These are phyloP conservation scores for Wickerhamiella lipophila DNA, from an alignment of 805 yeast genomes.

Conservation along the genomic window DNA sequence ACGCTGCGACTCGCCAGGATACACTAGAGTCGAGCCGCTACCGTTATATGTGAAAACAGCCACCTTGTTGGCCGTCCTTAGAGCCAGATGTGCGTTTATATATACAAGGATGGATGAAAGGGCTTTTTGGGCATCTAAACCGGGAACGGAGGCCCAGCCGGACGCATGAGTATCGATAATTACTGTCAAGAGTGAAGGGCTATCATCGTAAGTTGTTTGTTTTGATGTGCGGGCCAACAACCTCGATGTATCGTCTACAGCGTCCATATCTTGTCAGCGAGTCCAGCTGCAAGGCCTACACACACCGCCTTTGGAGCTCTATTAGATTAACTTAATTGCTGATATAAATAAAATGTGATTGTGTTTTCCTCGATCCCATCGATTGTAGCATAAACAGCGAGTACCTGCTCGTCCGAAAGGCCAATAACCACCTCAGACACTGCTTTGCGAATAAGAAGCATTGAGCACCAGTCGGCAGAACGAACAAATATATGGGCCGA, in stretches of 20 bases:
- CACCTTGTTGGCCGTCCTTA: slow-evolving; percentile 72
- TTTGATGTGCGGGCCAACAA: slow-evolving; percentile 13
- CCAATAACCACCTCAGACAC: slow-evolving; percentile 2
- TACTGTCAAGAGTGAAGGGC: slow-evolving; percentile 69
- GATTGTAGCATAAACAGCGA: slow-evolving; percentile 1
- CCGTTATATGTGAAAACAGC: slow-evolving; percentile 69
- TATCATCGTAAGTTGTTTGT: slow-evolving; percentile 39
- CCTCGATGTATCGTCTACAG: slow-evolving; percentile 27
- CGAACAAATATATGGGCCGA: neutral
- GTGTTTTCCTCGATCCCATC: neutral
- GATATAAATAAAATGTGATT: neutral
- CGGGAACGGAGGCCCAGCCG: slow-evolving; percentile 40
- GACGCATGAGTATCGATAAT: slow-evolving; percentile 65
- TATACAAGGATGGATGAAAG: slow-evolving; percentile 58
- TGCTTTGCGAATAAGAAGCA: neutral
- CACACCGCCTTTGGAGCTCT: no score
- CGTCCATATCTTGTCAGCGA: slow-evolving; percentile 23
- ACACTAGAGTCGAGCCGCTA: slow-evolving; percentile 52
- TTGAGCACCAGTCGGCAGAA: slow-evolving; percentile 6
- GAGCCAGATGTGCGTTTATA: slow-evolving; percentile 75
- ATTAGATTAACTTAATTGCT: neutral
- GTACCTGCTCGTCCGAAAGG: slow-evolving; percentile 3
- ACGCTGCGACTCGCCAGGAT: slow-evolving; percentile 36
- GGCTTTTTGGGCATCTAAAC: slow-evolving; percentile 40
- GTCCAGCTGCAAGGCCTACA: no score